Conservation (phyloP, 192 early-diverging fungal species). For the Coemansia sp. region DNA sequence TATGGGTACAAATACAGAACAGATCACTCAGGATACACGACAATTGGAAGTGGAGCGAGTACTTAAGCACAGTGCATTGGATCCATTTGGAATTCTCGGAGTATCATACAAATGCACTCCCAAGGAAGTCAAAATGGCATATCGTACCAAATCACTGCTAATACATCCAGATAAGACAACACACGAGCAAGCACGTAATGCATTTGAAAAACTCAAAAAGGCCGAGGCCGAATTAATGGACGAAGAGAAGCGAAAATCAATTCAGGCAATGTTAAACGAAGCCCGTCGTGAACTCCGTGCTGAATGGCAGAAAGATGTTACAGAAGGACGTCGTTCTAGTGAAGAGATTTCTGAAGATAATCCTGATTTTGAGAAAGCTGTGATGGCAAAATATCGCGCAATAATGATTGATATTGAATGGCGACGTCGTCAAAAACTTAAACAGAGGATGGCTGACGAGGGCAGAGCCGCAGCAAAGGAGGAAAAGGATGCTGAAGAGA, state of each 20-base stretch:
- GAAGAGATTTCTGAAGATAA: constrained; percentile 1
- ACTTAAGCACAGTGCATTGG: constrained; percentile 23
- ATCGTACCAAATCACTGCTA: constrained; percentile 38
- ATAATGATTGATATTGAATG: constrained; percentile 51
- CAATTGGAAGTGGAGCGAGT: constrained; percentile 41
- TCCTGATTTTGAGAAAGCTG: constrained; percentile 21
- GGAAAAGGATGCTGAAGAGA: constrained; percentile 22
- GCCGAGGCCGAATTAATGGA: constrained; percentile 49
- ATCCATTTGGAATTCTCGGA: constrained; percentile 41
- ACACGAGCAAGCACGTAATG: constrained; percentile 38
- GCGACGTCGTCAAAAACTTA: constrained; percentile 37
- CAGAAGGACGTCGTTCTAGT: neutral
- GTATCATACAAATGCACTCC: constrained; percentile 25
- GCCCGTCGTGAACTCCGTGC: constrained; percentile 35
- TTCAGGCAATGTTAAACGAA: constrained; percentile 28
- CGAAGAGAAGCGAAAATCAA: constrained; percentile 31
- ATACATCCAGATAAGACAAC: constrained; percentile 50
- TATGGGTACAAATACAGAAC: constrained; percentile 1
- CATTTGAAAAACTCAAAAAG: constrained; percentile 41
- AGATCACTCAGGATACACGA: constrained; percentile 25
- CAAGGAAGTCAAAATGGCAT: constrained; percentile 36
- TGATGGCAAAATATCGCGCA: constrained; percentile 23
- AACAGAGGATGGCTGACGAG: constrained; percentile 42
- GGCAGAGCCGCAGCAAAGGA: constrained; percentile 20
- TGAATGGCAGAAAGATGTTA: constrained; percentile 14